Conservation (phyloP, 2,329 filamentous ascomycete genomes). For the Neofusicoccum cordaticola region DNA sequence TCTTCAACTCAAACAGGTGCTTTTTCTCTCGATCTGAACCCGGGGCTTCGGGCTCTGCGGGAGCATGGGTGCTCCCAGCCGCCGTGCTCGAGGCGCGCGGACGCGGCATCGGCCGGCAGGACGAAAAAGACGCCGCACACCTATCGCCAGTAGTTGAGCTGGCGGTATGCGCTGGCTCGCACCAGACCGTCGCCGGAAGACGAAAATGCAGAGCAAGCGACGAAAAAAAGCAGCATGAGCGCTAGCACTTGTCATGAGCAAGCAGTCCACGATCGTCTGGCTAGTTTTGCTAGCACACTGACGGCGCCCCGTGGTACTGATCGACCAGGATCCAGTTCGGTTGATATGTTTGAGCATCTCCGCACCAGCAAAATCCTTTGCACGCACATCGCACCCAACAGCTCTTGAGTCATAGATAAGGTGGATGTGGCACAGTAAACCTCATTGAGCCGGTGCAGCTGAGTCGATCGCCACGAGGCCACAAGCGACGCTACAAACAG, state of each 20-base stretch:
- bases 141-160: neutral
- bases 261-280: neutral
- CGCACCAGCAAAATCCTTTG: too few species aligned
- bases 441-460: too few species aligned
- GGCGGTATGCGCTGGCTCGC: neutral
- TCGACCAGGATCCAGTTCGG: neutral
- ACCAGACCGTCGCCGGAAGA: neutral
- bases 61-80: too few species aligned
- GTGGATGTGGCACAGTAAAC: too few species aligned
- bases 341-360: too few species aligned
- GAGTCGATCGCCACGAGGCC: too few species aligned
- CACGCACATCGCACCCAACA: too few species aligned
- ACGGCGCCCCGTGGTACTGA: neutral
- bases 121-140: neutral
- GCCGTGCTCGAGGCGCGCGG: neutral
- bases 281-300: neutral
- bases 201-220: neutral
- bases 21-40: neutral
- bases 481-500: too few species aligned
- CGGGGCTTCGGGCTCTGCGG: neutral
- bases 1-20: neutral
- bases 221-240: neutral
- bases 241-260: neutral
- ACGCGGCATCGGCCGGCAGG: neutral
- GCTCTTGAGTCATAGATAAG: too few species aligned